Evolutionary conservation across 2,329 filamentous ascomycete species (phyloP), one percentile per base, ranked within the genome.

Genomic region (Cladosporium sp.): DNA sequence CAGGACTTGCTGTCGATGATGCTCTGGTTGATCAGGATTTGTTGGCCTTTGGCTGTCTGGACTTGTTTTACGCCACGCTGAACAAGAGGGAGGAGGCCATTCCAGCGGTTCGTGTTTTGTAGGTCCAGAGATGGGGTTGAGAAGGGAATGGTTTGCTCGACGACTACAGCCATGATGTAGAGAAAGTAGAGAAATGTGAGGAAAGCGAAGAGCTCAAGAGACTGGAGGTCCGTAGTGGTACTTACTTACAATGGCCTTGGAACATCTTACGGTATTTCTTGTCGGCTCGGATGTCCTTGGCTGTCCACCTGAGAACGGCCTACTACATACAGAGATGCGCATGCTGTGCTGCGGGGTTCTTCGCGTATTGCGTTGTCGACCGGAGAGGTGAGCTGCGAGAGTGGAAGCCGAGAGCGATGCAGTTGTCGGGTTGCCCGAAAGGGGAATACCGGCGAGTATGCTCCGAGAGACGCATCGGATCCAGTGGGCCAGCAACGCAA

Each of bases 81-180:
- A n/a, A 78, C 70, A 2, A 78, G 70, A 40, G 76, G 75, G 26
- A 77, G 70, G 11, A 78, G 69, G 3, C 66, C 69, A 60, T 70
- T 75, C 76, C 76, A 78, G 64, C 76, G 69, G 12, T 68, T 56
- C 8, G 74, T 63, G 50, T 73, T 76, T 21, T 71, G 67, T 35
- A 76, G 70, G 44, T 76, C 73, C 18, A 78, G 70, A 23, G 68
- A 62, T 37, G 68, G 37, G 3, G 68, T 53, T 10, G 68, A 64
- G 66, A 76, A 77, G 2, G 76, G 76, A 18, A 77, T 71, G 2
- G 76, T 78, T 65, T 76, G 76, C 44, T 75, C 72, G 44, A 77
- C 75, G 21, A 76, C 72, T n/a, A 78, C 70, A 35, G 75, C 70
- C 76, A 78, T 78, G 31, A n/a, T 65, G 58, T 8, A 49, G 8